Evolutionary conservation across 108 stramenopile genomes (phyloP).

Genomic region (Skeletonema costatum): DNA sequence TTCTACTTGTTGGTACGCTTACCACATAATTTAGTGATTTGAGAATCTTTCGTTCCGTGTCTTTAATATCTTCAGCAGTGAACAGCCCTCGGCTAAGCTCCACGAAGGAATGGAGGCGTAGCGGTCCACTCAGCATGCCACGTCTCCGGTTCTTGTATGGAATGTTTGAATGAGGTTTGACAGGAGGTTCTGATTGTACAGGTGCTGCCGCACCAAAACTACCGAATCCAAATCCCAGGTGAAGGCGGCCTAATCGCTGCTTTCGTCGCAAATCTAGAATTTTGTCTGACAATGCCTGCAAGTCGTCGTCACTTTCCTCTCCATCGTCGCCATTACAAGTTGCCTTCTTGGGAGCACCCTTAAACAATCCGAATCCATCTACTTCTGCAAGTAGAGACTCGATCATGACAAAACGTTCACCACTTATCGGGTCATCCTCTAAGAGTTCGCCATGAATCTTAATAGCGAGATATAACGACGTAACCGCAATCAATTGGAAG

Average conservation of each 20-base stretch:
- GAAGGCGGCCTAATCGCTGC: slow-evolving; percentile 24
- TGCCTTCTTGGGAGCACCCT: slow-evolving; percentile 2
- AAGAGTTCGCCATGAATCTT: slow-evolving; percentile 62
- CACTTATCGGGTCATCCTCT: slow-evolving; percentile 27
- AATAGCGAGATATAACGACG: slow-evolving; percentile 76
- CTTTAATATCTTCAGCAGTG: slow-evolving; percentile 49
- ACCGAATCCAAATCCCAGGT: slow-evolving; percentile 7
- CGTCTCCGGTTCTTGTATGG: slow-evolving; percentile 43
- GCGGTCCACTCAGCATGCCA: slow-evolving; percentile 38
- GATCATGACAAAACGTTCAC: slow-evolving; percentile 15
- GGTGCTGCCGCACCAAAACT: neutral
- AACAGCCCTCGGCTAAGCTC: slow-evolving; percentile 66
- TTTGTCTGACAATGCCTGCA: slow-evolving; percentile 36
- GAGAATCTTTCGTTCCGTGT: slow-evolving; percentile 61
- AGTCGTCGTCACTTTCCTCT: slow-evolving; percentile 34
- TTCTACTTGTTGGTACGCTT: slow-evolving; percentile 58
- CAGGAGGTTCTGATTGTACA: neutral
- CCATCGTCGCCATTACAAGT: slow-evolving; percentile 12
- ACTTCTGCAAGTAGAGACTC: slow-evolving; percentile 29
- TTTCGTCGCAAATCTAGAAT: slow-evolving; percentile 37
- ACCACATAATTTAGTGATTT: slow-evolving; percentile 56
- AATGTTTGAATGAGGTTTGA: neutral
- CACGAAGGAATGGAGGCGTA: slow-evolving; percentile 47
- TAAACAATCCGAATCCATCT: slow-evolving; percentile 29
- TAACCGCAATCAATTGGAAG: slow-evolving; percentile 80